Conservation (phyloP, 2,329 filamentous ascomycete species). For the Phoma sp. region DNA sequence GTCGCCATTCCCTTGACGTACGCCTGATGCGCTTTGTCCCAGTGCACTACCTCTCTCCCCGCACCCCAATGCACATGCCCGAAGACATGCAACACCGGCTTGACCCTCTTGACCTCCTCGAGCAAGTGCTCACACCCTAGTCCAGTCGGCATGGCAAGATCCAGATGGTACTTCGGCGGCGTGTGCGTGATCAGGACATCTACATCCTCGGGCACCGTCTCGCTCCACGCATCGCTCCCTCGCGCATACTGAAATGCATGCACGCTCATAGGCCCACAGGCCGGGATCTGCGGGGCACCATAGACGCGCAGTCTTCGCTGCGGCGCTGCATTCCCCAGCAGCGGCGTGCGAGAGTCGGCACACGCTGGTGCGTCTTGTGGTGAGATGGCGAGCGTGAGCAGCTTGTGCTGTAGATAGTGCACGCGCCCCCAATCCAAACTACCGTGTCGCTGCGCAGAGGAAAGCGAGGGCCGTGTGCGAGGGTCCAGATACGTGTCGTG, state of each 20-base stretch:
- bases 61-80: conserved; percentile 83
- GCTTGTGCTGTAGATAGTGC: conserved; percentile 76
- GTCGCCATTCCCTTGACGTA: conserved; percentile 70
- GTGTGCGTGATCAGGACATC: conserved; percentile 84
- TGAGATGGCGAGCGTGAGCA: conserved; percentile 64
- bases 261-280: conserved; percentile 68
- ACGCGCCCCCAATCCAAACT: conserved; percentile 70
- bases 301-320: conserved; percentile 71
- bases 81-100: conserved; percentile 79
- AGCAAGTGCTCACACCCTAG: conserved; percentile 76
- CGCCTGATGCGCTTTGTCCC: conserved; percentile 73
- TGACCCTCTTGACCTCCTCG: conserved; percentile 74
- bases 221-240: conserved; percentile 72
- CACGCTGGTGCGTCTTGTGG: neutral
- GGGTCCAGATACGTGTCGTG: conserved; percentile 87
- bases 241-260: conserved; percentile 80
- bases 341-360: conserved; percentile 22
- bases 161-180: conserved; percentile 75
- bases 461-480: conserved; percentile 59
- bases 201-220: conserved; percentile 71
- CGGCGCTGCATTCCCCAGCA: conserved; percentile 21
- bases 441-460: conserved; percentile 61
- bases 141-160: conserved; percentile 64
- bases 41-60: conserved; percentile 73
- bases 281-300: conserved; percentile 81